These are phyloP conservation scores for Rhododendron ferrugineum DNA, from an alignment of 148 eudicot species.

Conservation along the genomic window DNA sequence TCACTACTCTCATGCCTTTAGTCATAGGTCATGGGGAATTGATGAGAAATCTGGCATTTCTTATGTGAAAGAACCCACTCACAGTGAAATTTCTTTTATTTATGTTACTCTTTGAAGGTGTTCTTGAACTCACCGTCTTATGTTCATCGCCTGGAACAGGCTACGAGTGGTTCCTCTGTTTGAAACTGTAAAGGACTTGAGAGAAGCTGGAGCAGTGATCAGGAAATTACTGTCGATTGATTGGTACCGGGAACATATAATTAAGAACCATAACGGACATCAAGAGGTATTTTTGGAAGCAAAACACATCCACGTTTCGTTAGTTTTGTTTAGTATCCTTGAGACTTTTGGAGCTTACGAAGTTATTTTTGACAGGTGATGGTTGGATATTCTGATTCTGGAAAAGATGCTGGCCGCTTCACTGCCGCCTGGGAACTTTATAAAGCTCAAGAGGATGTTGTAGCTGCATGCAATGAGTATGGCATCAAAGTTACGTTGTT, in stretches of 20 bases:
- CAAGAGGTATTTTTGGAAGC: constrained; percentile 55
- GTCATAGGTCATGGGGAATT: not conserved
- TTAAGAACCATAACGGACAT: constrained; percentile 74
- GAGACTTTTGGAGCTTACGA: constrained; percentile 9
- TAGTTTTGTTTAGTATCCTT: not conserved
- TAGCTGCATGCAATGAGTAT: constrained; percentile 78
- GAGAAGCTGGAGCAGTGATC: constrained; percentile 85
- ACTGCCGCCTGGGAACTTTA: constrained; percentile 94
- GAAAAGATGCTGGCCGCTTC: constrained; percentile 95
- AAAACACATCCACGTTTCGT: not conserved
- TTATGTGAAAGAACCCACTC: not conserved
- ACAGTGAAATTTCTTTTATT: not conserved
- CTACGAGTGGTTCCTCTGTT: constrained; percentile 89
- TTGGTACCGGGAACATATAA: constrained; percentile 79
- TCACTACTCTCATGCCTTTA: not conserved
- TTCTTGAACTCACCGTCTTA: not conserved
- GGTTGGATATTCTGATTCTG: constrained; percentile 94
- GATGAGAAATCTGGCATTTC: not conserved
- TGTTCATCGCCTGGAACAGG: constrained; percentile 29
- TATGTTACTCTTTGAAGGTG: not conserved
- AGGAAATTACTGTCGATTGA: constrained; percentile 71
- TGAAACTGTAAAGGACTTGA: constrained; percentile 85
- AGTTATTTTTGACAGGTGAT: constrained; percentile 56
- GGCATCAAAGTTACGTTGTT: constrained; percentile 79
- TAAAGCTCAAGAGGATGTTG: constrained; percentile 93